These are phyloP conservation scores for Chlorella sp. DNA, from an alignment of 139 green algal genomes.

Conservation along the genomic window DNA sequence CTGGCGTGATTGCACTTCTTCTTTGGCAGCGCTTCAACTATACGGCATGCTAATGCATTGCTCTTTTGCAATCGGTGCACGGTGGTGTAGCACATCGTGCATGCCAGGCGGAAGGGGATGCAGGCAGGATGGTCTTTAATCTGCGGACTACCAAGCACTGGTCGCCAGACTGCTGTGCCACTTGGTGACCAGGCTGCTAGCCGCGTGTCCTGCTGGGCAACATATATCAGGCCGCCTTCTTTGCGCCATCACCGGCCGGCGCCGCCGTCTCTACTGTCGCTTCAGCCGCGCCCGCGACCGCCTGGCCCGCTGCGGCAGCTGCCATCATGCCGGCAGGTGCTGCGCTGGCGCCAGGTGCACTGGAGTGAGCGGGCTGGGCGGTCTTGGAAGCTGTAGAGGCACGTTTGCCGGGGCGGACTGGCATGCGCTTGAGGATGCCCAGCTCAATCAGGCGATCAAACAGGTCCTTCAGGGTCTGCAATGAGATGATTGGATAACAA, in stretches of 20 bases:
- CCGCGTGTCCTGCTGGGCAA: too few species aligned
- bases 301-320: background rate
- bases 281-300: background rate
- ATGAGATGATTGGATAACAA: background rate
- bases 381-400: too few species aligned
- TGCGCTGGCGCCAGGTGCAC: too few species aligned
- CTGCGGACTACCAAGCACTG: too few species aligned
- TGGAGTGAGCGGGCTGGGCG: too few species aligned
- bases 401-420: background rate
- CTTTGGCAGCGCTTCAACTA: too few species aligned
- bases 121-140: too few species aligned
- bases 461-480: conserved; percentile 23
- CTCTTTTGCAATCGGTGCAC: background rate
- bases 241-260: background rate
- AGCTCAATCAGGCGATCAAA: background rate
- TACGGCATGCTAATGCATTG: too few species aligned
- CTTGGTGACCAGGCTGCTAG: too few species aligned
- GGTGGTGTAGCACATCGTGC: background rate
- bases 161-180: too few species aligned
- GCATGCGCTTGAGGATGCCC: conserved; percentile 17
- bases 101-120: too few species aligned
- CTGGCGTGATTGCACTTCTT: background rate
- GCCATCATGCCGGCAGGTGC: too few species aligned
- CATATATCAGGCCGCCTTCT: background rate
- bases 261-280: background rate